Base-by-base conservation (phyloP, 2,329 filamentous ascomycete species). In the Penicillium polonicum region DNA sequence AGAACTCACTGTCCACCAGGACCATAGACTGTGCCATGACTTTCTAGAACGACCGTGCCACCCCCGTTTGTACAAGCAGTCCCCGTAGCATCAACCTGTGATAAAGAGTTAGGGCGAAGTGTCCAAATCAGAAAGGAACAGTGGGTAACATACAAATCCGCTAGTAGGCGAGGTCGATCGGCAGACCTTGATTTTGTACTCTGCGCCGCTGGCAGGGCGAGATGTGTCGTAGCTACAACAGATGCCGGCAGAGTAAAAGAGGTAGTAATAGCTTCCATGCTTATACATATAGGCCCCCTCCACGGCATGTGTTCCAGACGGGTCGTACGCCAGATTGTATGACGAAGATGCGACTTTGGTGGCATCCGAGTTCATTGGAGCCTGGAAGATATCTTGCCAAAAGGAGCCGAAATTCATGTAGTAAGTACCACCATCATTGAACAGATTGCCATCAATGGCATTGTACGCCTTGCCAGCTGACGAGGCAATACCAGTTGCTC, bases 111-210 rank as follows among this genome's bases (percentile, higher is more conserved):
- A 52, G 19, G 17, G 2, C 0, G 12, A 3, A 41, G 25, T 33
- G 15, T 15, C 8, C 2, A 21, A 29, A 29, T 25, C n/a, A 44
- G 10, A 1, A 36, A 57, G 3, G 12, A 48, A 27, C 7, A 10
- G 15, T n/a, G 13, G 29, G 19, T 31, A 15, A 65, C 72, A 64
- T 63, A 82, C 83, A 65, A 85, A 90, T 1, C 75, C 76, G 0
- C 84, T 78, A 0, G 76, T 83, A 5, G 80, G 78, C 7, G 73
- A 77, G 1, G 71, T 76, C 4, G 82, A 84, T n/a, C 85, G 76
- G 74, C 87, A 89, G 27, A 87, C 85, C 66, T 81, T 82, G 68
- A 89, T 85, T 68, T 82, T 83, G 71, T 89, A 89, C 72, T 88
- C 87, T n/a, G 76, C 74, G 4, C 86, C 86, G 0, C 76, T 48